Conservation (phyloP, 179 eudicot genomes). For the Monotropa hypopitys region DNA sequence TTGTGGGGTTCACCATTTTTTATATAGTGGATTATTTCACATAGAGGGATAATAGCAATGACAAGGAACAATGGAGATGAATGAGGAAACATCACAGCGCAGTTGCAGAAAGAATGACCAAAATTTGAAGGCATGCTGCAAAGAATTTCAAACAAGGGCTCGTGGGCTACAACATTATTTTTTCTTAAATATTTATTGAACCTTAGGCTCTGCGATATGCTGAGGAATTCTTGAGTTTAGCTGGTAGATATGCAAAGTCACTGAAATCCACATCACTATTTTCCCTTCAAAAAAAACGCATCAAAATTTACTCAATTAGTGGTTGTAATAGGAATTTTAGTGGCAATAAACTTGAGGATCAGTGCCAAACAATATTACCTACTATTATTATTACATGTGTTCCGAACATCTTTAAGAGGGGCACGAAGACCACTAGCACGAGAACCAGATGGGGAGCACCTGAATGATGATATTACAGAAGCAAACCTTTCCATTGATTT, state of each 20-base stretch:
- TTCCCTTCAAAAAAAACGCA: slow-evolving; percentile 21
- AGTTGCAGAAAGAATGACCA: neutral
- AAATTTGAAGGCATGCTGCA: neutral
- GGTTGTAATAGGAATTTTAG: neutral
- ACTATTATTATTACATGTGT: slow-evolving; percentile 21
- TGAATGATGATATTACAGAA: slow-evolving; percentile 65
- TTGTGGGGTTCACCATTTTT: no score
- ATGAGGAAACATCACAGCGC: neutral
- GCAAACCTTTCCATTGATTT: slow-evolving; percentile 75
- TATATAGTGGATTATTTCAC: no score
- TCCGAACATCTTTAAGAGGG: slow-evolving; percentile 61
- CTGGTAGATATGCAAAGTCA: slow-evolving; percentile 32
- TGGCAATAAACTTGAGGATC: neutral
- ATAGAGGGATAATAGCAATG: no score
- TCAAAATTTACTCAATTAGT: neutral
- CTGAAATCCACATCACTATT: slow-evolving; percentile 24
- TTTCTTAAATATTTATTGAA: neutral
- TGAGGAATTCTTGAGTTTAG: slow-evolving; percentile 19
- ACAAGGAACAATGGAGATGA: neutral
- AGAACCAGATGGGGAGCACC: slow-evolving; percentile 59
- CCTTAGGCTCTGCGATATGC: slow-evolving; percentile 18
- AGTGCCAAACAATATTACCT: slow-evolving; percentile 27
- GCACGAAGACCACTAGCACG: slow-evolving; percentile 98
- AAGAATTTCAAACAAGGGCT: neutral
- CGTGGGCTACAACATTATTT: neutral